A percentile compares a stretch with the other conserved stretches of the same genome.
Evolutionary conservation across 352 stramenopile genomes (phyloP).

Genomic region (Globisporangium nodosum): DNA sequence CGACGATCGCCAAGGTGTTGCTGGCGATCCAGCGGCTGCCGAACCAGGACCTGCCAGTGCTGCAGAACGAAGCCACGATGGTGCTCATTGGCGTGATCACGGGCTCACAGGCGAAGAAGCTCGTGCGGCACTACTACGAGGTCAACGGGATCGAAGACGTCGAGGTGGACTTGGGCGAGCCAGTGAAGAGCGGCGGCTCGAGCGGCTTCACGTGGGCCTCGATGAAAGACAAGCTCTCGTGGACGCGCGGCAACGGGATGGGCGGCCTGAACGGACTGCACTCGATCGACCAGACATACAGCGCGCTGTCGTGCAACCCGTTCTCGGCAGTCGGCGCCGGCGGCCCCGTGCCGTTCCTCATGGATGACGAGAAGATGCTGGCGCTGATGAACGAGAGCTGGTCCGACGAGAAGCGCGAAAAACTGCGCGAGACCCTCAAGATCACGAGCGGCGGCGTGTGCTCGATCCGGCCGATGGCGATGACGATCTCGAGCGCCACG

Average conservation of each 20-base stretch:
- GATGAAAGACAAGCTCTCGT: constrained; percentile 49
- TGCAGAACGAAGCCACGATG: constrained; percentile 65
- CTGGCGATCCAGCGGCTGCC: constrained; percentile 69
- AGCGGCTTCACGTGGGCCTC: constrained; percentile 52
- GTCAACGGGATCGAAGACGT: constrained; percentile 37
- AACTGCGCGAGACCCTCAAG: constrained; percentile 55
- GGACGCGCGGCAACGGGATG: constrained; percentile 25
- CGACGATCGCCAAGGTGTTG: constrained; percentile 58
- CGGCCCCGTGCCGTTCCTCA: constrained; percentile 56
- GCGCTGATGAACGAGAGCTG: constrained; percentile 67
- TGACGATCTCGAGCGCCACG: constrained; percentile 78
- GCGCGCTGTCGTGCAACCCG: constrained; percentile 34
- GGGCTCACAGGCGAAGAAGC: constrained; percentile 45
- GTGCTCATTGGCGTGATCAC: constrained; percentile 63
- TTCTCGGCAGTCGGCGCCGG: constrained; percentile 7
- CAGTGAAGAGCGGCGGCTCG: constrained; percentile 23
- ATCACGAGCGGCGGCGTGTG: constrained; percentile 60
- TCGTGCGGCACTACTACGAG: constrained; percentile 65
- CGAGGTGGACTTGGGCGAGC: constrained; percentile 72
- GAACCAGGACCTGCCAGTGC: constrained; percentile 67
- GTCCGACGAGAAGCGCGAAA: constrained; percentile 49
- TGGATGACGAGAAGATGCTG: constrained; percentile 82
- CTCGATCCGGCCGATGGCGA: constrained; percentile 66
- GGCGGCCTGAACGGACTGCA: constrained; percentile 61
- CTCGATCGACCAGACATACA: constrained; percentile 69